A percentile compares a stretch with the other conserved stretches of the same genome.
phyloP scores from a whole-genome alignment of 2,329 filamentous ascomycete genomes.

The Juglanconis juglandina region DNA sequence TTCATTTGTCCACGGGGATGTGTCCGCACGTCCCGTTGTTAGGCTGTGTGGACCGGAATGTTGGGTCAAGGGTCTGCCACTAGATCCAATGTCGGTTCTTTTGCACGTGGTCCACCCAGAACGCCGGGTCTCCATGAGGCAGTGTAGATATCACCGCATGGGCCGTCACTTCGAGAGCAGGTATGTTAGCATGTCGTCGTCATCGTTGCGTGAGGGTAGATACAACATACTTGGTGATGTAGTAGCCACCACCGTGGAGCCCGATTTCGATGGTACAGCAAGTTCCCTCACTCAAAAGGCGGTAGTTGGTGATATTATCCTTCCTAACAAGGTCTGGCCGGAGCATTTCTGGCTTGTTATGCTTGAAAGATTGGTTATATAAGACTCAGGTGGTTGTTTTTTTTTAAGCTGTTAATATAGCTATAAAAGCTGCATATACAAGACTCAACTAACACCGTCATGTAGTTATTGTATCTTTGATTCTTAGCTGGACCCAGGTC shows the following conservation, averaged over 20 bases:
- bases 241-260: slow-evolving; percentile 12
- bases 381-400: not conserved
- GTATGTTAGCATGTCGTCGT: not conserved
- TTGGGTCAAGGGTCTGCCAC: slow-evolving; percentile 18
- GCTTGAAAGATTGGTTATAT: no score
- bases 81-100: slow-evolving; percentile 23
- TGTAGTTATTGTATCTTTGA: slow-evolving; percentile 6
- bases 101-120: slow-evolving; percentile 32
- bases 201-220: not conserved
- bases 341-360: no score
- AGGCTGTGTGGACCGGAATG: not conserved
- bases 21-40: slow-evolving; percentile 1
- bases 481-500: slow-evolving; percentile 12
- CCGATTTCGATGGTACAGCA: slow-evolving; percentile 6
- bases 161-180: slow-evolving; percentile 14
- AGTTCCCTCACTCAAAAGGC: slow-evolving; percentile 6
- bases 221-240: slow-evolving; percentile 3
- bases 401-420: not conserved
- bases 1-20: slow-evolving; percentile 6
- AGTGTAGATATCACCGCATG: slow-evolving; percentile 20
- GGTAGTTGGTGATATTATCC: slow-evolving; percentile 18
- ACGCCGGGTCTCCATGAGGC: slow-evolving; percentile 28
- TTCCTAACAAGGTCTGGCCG: slow-evolving; percentile 10
- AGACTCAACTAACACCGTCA: slow-evolving; percentile 19
- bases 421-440: not conserved